Conservation (phyloP, 768 basidiomycete species). For the Auriscalpium vulgare region DNA sequence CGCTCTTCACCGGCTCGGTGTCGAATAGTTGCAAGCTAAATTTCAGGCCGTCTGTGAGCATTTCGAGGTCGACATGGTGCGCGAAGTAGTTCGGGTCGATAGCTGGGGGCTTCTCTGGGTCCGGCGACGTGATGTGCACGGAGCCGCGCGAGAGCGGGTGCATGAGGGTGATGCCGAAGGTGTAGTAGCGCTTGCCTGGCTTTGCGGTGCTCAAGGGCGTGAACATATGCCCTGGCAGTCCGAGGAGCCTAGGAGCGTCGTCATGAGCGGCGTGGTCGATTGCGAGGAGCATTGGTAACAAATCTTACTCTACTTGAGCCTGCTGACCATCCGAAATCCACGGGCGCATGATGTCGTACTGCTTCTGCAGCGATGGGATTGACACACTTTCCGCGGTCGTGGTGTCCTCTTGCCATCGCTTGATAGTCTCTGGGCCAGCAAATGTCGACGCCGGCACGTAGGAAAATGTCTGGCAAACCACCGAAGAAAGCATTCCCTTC, state of each 20-base stretch:
- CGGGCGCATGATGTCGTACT: not conserved
- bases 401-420: not conserved
- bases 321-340: not conserved
- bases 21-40: not conserved
- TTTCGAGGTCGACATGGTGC: not conserved
- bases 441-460: not conserved
- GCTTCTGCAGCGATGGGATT: not conserved
- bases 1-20: not conserved
- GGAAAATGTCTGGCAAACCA: not conserved
- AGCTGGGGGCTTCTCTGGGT: conserved; percentile 31
- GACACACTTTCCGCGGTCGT: not conserved
- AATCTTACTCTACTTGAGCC: conserved; percentile 14
- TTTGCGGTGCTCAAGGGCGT: conserved; percentile 20
- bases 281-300: conserved; percentile 2
- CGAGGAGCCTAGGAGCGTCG: not conserved
- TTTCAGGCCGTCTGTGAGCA: not conserved
- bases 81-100: conserved; percentile 39
- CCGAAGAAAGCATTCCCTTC: not conserved
- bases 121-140: conserved; percentile 34
- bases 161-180: conserved; percentile 28
- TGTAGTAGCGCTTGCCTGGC: conserved; percentile 27
- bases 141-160: conserved; percentile 41
- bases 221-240: conserved; percentile 25
- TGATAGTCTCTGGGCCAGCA: not conserved
- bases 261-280: not conserved